These are phyloP conservation scores for Dioscorea cayenensis DNA, from an alignment of 116 monocot species.

Conservation along the genomic window DNA sequence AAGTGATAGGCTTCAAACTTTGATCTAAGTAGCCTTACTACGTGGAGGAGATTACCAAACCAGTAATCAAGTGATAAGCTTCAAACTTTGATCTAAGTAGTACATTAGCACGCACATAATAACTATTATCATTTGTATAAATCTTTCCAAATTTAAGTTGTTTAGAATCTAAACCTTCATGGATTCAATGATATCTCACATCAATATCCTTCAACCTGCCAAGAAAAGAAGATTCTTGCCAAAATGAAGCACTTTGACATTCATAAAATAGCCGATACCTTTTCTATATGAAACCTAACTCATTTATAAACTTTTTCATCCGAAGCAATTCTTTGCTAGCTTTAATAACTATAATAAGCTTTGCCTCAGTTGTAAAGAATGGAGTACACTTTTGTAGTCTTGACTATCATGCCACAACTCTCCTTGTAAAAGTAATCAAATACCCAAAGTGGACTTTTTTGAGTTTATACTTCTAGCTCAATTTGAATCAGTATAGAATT, in stretches of 20 bases:
- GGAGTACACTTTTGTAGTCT: slow-evolving; percentile 3
- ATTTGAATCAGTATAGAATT: not conserved
- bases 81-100: not conserved
- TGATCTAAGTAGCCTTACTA: not conserved
- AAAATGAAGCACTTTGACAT: slow-evolving; percentile 4
- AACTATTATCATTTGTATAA: not conserved
- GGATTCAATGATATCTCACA: slow-evolving; percentile 1
- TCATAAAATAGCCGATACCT: not conserved
- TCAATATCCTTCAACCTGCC: not conserved
- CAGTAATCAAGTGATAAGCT: too few species aligned
- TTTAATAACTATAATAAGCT: slow-evolving; percentile 1
- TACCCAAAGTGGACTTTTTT: slow-evolving; percentile 3
- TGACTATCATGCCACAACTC: not conserved
- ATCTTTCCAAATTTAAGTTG: not conserved
- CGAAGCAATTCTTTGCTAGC: slow-evolving; percentile 1
- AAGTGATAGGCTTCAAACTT: not conserved
- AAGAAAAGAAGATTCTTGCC: not conserved
- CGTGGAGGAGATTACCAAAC: too few species aligned
- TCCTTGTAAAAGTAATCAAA: too few species aligned
- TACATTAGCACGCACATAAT: not conserved
- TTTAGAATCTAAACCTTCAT: not conserved
- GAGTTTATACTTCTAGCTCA: not conserved
- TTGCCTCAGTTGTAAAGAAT: not conserved
- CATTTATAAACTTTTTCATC: slow-evolving; percentile 6
- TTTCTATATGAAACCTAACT: not conserved